phyloP scores from a whole-genome alignment of 73 alveolate genomes.

The Paramecium sonneborni region DNA sequence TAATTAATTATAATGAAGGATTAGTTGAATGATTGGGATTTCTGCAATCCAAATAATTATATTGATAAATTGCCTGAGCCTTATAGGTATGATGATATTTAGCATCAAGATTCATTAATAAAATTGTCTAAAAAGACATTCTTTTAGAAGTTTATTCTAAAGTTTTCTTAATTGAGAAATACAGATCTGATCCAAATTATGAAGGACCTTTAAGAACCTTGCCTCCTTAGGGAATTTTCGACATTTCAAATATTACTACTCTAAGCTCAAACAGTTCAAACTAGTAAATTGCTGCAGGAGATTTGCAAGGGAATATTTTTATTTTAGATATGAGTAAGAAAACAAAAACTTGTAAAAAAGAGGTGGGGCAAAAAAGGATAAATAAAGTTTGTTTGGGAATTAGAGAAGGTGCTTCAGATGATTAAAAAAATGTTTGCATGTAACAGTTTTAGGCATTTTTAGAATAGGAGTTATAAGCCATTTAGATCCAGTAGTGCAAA shows the following conservation, averaged over 20 bases:
- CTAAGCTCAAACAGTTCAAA: slow-evolving; percentile 35
- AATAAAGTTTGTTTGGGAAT: background rate
- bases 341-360: slow-evolving; percentile 59
- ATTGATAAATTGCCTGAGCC: slow-evolving; percentile 58
- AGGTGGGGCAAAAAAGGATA: slow-evolving; percentile 45
- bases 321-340: slow-evolving; percentile 60
- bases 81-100: slow-evolving; percentile 27
- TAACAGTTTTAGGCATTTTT: background rate
- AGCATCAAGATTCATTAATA: slow-evolving; percentile 47
- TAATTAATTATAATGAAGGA: background rate
- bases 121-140: slow-evolving; percentile 34
- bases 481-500: slow-evolving; percentile 59
- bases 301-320: slow-evolving; percentile 42
- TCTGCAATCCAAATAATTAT: slow-evolving; percentile 57
- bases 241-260: slow-evolving; percentile 36
- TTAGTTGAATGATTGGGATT: slow-evolving; percentile 62
- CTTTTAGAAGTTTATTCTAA: slow-evolving; percentile 40
- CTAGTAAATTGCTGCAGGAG: slow-evolving; percentile 58
- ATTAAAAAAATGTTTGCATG: slow-evolving; percentile 33
- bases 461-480: slow-evolving; percentile 35
- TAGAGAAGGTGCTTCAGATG: slow-evolving; percentile 32
- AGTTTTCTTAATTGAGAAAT: slow-evolving; percentile 56
- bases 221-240: slow-evolving; percentile 67
- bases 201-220: slow-evolving; percentile 59
- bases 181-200: slow-evolving; percentile 66